Conservation (phyloP, 208 protist species). For the Strigomonas culicis region DNA sequence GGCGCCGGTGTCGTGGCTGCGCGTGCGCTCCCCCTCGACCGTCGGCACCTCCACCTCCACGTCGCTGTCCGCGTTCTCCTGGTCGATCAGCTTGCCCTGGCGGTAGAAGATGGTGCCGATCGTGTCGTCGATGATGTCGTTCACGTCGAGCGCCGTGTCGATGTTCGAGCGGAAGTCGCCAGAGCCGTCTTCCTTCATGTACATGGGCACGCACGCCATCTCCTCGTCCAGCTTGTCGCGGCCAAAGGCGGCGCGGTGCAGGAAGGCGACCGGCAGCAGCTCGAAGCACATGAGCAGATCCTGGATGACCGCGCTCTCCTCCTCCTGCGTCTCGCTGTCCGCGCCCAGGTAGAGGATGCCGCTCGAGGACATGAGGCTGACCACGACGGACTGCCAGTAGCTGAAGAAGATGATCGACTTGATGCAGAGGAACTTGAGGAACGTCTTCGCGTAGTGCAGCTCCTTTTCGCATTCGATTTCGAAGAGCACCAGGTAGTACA, state of each 20-base stretch:
- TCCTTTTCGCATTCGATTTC: constrained; percentile 78
- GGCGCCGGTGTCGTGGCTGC: constrained; percentile 16
- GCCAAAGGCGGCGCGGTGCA: constrained; percentile 78
- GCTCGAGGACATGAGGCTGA: constrained; percentile 43
- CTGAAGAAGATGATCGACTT: constrained; percentile 90
- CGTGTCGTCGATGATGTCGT: constrained; percentile 81
- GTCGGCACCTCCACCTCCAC: neutral
- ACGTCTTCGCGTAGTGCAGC: constrained; percentile 77
- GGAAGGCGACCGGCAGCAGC: constrained; percentile 70
- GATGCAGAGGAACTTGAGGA: constrained; percentile 86
- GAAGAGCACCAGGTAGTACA: constrained; percentile 90
- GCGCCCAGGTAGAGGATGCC: constrained; percentile 49
- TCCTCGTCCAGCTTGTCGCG: constrained; percentile 68
- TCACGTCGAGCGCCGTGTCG: constrained; percentile 67
- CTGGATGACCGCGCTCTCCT: constrained; percentile 52
- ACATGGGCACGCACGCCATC: constrained; percentile 73
- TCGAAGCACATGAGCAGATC: constrained; percentile 88
- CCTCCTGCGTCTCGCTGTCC: constrained; percentile 35
- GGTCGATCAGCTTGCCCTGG: constrained; percentile 71
- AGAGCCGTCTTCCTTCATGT: constrained; percentile 72
- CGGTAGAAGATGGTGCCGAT: constrained; percentile 83
- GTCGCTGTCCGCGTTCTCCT: constrained; percentile 59
- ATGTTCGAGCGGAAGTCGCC: constrained; percentile 62
- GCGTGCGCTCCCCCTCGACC: constrained; percentile 5
- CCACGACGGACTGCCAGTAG: constrained; percentile 79